Percentiles rank a stretch among this genome's conserved stretches.
Evolutionary conservation across 805 yeast genomes (phyloP).

Genomic region (Metschnikowia arizonensis): DNA sequence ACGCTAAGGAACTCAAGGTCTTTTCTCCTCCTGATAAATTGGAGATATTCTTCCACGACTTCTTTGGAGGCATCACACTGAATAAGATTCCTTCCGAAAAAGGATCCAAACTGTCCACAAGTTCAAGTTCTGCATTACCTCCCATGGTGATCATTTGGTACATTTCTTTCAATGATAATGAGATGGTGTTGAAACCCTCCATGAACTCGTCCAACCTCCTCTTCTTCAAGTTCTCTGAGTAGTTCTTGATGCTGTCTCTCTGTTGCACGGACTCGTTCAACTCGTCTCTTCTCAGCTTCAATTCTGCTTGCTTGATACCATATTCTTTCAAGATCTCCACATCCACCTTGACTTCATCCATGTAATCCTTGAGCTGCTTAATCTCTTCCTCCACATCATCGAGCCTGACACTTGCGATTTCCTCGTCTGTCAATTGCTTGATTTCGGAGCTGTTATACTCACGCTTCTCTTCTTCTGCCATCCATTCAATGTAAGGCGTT

Average conservation of each 20-base stretch:
- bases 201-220: slow-evolving; percentile 83
- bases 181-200: slow-evolving; percentile 85
- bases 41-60: slow-evolving; percentile 93
- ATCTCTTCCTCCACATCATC: slow-evolving; percentile 50
- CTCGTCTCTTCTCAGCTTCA: slow-evolving; percentile 55
- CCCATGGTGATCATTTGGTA: slow-evolving; percentile 99
- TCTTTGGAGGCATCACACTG: slow-evolving; percentile 98
- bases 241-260: slow-evolving; percentile 60
- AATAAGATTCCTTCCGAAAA: slow-evolving; percentile 94
- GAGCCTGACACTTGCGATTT: slow-evolving; percentile 45
- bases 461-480: slow-evolving; percentile 35
- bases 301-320: slow-evolving; percentile 62
- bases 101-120: slow-evolving; percentile 95
- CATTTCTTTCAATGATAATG: slow-evolving; percentile 90
- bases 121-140: slow-evolving; percentile 95
- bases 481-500: slow-evolving; percentile 47
- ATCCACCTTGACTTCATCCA: slow-evolving; percentile 60
- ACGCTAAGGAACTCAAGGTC: slow-evolving; percentile 87
- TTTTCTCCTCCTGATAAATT: slow-evolving; percentile 97
- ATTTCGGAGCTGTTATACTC: slow-evolving; percentile 36
- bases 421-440: slow-evolving; percentile 46
- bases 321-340: slow-evolving; percentile 75
- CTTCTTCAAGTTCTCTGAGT: slow-evolving; percentile 66
- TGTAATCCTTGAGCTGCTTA: slow-evolving; percentile 48
- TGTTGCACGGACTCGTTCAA: slow-evolving; percentile 61